Base-by-base conservation (phyloP, 257 asterid species). In the Solanum verrucosum region DNA sequence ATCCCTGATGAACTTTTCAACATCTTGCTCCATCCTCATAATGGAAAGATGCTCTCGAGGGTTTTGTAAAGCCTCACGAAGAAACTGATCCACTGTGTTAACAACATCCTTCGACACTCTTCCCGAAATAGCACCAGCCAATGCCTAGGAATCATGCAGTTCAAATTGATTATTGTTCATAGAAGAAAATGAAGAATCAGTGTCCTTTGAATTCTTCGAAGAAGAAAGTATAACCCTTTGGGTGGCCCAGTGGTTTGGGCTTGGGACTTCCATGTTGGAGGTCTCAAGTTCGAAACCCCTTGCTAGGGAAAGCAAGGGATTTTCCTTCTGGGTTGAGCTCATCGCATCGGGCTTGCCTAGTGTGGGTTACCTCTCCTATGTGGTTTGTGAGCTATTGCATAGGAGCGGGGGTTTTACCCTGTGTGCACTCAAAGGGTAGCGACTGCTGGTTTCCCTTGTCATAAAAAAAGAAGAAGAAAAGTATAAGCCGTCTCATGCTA, bases 11-110 rank as follows among this genome's bases (percentile, higher is more conserved):
- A 98, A 98, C 92, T 92, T 98, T 91, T 95, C 98, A 40, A 98
- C 93, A 71, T 96, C 99, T 93, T 96, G 98, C 98, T 98, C 99
- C 95, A 98, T 93, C 90, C 99, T 91, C 88, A 98, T 88, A 90
- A 98, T 99, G 3, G 99, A 97, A 77, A 97, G 95, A 35, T 99
- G 98, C 91, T 97, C 99, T 9, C 98, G 96, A 84, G 99, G 98
- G 93, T 97, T 97, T 92, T 97, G 98, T 88, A 97, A 88, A 75
- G 99, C 99, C 89, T 97, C 99, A 85, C 95, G 93, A 70, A 96
- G 91, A 91, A 95, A 96, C 93, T 94, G 98, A 94, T 97, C 99
- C 84, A 97, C 98, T 1, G 98, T 91, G 90, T 90, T 93, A 27
- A 95, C 87, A 90, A 91, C 92, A 91, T 93, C 94, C 16, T 94